Evolutionary conservation across 2,329 filamentous ascomycete genomes (phyloP).

Genomic region (Scopulariopsis brevicaulis): DNA sequence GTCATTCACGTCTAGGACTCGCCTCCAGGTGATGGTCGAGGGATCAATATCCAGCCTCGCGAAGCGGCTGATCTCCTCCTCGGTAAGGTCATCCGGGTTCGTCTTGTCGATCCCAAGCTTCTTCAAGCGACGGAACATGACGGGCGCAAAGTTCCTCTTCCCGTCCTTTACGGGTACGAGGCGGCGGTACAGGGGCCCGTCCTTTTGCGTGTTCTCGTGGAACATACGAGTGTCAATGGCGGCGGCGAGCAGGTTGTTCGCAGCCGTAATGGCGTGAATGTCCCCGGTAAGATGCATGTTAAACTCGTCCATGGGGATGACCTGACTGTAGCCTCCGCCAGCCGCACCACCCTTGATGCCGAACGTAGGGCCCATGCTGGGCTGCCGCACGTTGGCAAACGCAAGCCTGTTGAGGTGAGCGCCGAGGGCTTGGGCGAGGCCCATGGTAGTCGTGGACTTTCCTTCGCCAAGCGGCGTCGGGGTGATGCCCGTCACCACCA

Average conservation of each 20-base stretch:
- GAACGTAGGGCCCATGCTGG: constrained; percentile 94
- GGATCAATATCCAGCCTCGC: constrained; percentile 95
- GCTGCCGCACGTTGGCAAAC: constrained; percentile 95
- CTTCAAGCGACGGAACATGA: constrained; percentile 89
- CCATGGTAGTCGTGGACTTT: constrained; percentile 96
- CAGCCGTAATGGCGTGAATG: constrained; percentile 93
- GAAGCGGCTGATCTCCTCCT: constrained; percentile 79
- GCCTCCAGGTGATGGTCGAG: constrained; percentile 92
- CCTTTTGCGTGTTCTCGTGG: constrained; percentile 92
- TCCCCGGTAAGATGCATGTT: constrained; percentile 96
- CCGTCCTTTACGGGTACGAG: constrained; percentile 86
- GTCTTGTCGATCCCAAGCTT: constrained; percentile 96
- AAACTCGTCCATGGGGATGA: constrained; percentile 99
- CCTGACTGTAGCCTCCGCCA: constrained; percentile 95
- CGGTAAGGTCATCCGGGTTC: constrained; percentile 78
- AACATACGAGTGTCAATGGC: constrained; percentile 98
- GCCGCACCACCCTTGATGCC: constrained; percentile 98
- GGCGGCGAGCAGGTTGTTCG: constrained; percentile 92
- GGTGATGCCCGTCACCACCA: constrained; percentile 91
- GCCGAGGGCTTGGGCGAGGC: constrained; percentile 83
- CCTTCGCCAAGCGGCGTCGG: constrained; percentile 94
- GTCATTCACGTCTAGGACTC: constrained; percentile 95
- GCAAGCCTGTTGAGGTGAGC: constrained; percentile 78
- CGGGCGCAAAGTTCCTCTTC: constrained; percentile 71
- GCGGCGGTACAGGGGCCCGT: constrained; percentile 75